Conservation (phyloP, 371 early-diverging fungal species). For the Funneliformis caledonium region DNA sequence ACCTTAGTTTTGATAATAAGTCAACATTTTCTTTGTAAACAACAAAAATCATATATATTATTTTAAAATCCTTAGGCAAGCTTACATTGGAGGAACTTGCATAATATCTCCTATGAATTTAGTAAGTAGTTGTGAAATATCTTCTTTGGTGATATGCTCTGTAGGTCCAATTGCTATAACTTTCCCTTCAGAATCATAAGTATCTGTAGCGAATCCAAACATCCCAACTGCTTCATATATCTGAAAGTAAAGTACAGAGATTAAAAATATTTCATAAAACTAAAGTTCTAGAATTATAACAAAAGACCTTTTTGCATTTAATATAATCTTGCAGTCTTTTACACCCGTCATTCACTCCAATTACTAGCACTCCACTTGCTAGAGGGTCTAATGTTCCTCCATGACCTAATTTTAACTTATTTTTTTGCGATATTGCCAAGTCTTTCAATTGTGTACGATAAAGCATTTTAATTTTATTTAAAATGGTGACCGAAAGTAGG, state of each 20-base stretch:
- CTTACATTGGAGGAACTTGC: constrained; percentile 62
- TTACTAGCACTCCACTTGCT: constrained; percentile 56
- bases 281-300: background rate
- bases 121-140: constrained; percentile 43
- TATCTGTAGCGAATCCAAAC: constrained; percentile 57
- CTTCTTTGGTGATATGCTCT: constrained; percentile 48
- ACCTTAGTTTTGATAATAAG: constrained; percentile 44
- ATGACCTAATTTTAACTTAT: constrained; percentile 55
- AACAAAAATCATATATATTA: background rate
- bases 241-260: constrained; percentile 14
- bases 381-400: constrained; percentile 69
- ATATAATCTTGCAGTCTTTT: constrained; percentile 42
- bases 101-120: constrained; percentile 54
- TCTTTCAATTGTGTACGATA: constrained; percentile 35
- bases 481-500: constrained; percentile 51
- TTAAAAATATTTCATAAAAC: background rate
- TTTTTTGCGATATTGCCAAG: constrained; percentile 41
- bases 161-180: constrained; percentile 41
- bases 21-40: background rate
- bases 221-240: constrained; percentile 51
- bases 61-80: background rate
- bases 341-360: constrained; percentile 49
- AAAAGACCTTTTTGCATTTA: constrained; percentile 42
- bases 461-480: constrained; percentile 54
- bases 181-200: constrained; percentile 56